Percentiles rank a stretch among this genome's conserved stretches.
Conservation (phyloP, 495 filamentous ascomycete genomes). For the Rhypophila decipiens region DNA sequence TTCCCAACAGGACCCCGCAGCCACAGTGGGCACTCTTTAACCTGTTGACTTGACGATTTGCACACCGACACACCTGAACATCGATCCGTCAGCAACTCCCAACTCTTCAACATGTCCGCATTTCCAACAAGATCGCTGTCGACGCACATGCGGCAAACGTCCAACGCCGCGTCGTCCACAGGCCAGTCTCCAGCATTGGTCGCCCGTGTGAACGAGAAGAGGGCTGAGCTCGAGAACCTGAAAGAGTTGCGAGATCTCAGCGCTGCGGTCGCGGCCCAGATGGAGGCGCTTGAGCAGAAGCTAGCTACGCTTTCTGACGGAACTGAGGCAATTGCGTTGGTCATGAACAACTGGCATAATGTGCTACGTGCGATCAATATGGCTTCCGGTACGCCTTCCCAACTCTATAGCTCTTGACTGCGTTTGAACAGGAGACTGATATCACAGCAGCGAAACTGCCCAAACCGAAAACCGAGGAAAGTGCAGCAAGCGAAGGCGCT, state of each 20-base stretch:
- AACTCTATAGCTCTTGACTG: background rate
- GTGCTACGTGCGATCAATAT: conserved; percentile 90
- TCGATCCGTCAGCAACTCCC: background rate
- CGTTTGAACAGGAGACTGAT: conserved; percentile 40
- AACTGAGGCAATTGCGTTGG: conserved; percentile 90
- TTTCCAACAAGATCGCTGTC: conserved; percentile 50
- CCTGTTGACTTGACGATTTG: background rate
- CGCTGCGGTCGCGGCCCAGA: conserved; percentile 77
- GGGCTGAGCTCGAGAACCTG: conserved; percentile 83
- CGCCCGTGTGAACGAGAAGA: conserved; percentile 87
- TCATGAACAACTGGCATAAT: conserved; percentile 93
- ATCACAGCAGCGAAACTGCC: conserved; percentile 50
- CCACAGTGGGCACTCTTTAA: no score
- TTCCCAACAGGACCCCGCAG: no score
- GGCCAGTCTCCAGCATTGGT: conserved; percentile 77
- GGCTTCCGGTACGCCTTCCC: conserved; percentile 72
- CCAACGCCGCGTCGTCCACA: conserved; percentile 41
- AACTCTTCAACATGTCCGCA: conserved; percentile 20
- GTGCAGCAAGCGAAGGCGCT: conserved; percentile 29
- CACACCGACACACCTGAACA: background rate
- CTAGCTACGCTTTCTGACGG: conserved; percentile 82
- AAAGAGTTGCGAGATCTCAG: conserved; percentile 84
- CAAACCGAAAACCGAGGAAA: conserved; percentile 26
- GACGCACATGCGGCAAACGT: conserved; percentile 56
- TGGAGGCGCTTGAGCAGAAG: conserved; percentile 86